Evolutionary conservation across 495 filamentous ascomycete species (phyloP), one percentile per base, ranked within the genome.

Genomic region (Tuber umbilicatum): DNA sequence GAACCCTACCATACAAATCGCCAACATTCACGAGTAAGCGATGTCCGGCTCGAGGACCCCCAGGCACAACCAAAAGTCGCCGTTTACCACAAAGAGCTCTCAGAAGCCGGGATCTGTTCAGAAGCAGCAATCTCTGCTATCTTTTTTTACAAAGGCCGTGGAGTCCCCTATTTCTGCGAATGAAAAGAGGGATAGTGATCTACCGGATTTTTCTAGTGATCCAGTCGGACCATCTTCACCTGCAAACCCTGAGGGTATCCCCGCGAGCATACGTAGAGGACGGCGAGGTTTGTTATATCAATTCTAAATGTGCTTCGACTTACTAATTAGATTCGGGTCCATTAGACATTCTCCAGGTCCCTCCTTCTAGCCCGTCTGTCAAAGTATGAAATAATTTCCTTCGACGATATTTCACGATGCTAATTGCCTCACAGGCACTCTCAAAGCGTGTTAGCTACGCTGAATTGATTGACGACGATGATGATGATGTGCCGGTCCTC

Each of bases 51-150:
- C 55, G 55, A 31, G 17, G 17, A 64, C 55, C 27, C 27, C 55
- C 5, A 6, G 55, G 27, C 55, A 14, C 2, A 64, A 35, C 27
- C 55, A 64, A 35, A 64, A 64, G 10, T 35, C 60, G 12, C 60
- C 55, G 16, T 23, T 35, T 39, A 2, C 68, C 41, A 27, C 71
- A 31, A 70, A 27, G 39, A 77, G 68, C 68, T 21, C 47, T 39
- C 80, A 68, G 71, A 81, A 77, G 55, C 50, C 40, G 9, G 69
- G 72, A 50, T 69, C 79, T 67, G 60, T 72, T 17, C 68, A 60
- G 42, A 80, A 74, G 42, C 79, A 81, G 43, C 75, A 76, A 69
- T 79, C 79, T 47, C 69, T 81, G 10, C 71, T 81, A 14, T 78
- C 79, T 12, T 81, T 81, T 50, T 81, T 81, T 47, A 81, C 73